Percentiles rank a stretch among this genome's conserved stretches.
Evolutionary conservation across 306 rosid genomes (phyloP).

Genomic region (Trichosanthes truncata): DNA sequence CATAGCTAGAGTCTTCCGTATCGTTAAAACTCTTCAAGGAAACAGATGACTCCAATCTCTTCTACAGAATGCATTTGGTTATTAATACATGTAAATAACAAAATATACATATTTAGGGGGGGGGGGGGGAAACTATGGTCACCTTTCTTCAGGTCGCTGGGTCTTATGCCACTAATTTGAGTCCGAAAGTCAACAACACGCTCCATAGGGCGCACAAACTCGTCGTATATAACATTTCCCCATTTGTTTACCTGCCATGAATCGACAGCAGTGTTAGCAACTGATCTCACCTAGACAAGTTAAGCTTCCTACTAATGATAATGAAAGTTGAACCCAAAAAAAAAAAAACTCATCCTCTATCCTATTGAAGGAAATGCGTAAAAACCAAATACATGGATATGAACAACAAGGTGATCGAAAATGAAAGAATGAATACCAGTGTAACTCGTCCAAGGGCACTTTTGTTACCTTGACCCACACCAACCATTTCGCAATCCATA

Average conservation of each 20-base stretch:
- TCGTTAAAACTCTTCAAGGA: not conserved
- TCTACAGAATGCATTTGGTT: not conserved
- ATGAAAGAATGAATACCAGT: constrained; percentile 41
- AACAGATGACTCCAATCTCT: not conserved
- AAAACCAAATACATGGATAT: not conserved
- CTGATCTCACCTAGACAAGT: constrained; percentile 1
- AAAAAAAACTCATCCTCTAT: too few species aligned
- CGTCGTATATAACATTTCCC: constrained; percentile 83
- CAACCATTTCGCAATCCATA: constrained; percentile 99
- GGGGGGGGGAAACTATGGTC: too few species aligned
- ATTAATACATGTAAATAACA: not conserved
- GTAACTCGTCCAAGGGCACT: constrained; percentile 94
- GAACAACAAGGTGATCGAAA: constrained; percentile 3
- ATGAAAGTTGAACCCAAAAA: too few species aligned
- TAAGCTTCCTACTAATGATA: not conserved
- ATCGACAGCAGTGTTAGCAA: constrained; percentile 10
- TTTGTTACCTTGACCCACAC: constrained; percentile 79
- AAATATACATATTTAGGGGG: not conserved
- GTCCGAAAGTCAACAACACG: constrained; percentile 83
- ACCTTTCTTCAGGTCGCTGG: constrained; percentile 80
- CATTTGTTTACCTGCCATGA: constrained; percentile 77
- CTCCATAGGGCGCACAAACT: constrained; percentile 79
- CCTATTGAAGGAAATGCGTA: too few species aligned
- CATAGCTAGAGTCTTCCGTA: not conserved
- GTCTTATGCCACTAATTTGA: constrained; percentile 82